Conservation (phyloP, 306 rosid genomes). For the Prunus armeniaca region DNA sequence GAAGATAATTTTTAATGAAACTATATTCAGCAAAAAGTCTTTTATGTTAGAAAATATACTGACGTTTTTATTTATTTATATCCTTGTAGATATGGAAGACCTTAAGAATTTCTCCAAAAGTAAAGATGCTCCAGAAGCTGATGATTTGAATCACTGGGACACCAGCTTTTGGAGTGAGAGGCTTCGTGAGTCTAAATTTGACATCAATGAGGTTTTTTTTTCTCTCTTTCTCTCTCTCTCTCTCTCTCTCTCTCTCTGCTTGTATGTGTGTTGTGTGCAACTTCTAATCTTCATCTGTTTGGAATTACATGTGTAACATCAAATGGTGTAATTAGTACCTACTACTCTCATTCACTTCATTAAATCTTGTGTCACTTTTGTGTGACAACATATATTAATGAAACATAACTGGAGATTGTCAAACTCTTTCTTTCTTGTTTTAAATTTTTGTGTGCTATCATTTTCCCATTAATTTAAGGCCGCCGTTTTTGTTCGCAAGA, state of each 20-base stretch:
- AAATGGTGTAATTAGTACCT: conserved; percentile 4
- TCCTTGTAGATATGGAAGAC: conserved; percentile 69
- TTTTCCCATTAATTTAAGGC: neutral
- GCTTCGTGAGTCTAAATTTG: conserved; percentile 91
- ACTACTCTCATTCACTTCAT: neutral
- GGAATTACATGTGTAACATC: neutral
- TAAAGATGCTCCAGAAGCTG: conserved; percentile 76
- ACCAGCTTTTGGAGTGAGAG: conserved; percentile 97
- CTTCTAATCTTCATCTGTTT: neutral
- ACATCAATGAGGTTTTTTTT: conserved; percentile 74
- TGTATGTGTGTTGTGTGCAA: neutral
- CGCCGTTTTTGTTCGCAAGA: conserved; percentile 10
- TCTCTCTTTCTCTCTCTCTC: too few species aligned
- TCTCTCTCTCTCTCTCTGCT: neutral
- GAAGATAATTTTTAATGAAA: neutral
- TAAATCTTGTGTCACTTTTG: neutral
- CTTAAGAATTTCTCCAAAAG: conserved; percentile 61
- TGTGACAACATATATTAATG: neutral
- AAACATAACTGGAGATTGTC: neutral
- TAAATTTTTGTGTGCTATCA: neutral
- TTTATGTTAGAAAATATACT: conserved; percentile 8
- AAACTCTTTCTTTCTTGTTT: conserved; percentile 8
- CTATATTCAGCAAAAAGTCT: neutral
- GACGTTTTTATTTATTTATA: neutral
- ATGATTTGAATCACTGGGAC: conserved; percentile 85